These are phyloP conservation scores for Arabidopsis arenosa DNA, from an alignment of 345 rosid species.

Conservation along the genomic window DNA sequence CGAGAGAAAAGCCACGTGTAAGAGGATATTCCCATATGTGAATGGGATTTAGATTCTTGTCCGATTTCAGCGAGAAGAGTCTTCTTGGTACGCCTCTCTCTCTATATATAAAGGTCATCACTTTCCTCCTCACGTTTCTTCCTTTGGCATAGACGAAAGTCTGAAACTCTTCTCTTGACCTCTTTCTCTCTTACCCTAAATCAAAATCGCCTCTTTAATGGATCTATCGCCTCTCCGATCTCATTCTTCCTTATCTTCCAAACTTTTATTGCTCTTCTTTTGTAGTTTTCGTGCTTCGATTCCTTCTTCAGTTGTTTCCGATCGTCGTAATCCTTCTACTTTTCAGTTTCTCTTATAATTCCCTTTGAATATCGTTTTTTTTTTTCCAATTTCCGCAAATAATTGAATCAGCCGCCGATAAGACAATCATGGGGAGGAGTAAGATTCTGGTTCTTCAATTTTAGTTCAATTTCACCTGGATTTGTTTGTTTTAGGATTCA, in stretches of 20 bases:
- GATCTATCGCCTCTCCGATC: constrained; percentile 58
- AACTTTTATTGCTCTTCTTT: constrained; percentile 36
- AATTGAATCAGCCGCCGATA: constrained; percentile 29
- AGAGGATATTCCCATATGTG: constrained; percentile 31
- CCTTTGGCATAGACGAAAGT: constrained; percentile 33
- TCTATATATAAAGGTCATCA: neutral
- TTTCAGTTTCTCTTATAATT: constrained; percentile 51
- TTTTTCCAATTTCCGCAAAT: neutral
- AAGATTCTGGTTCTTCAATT: constrained; percentile 36
- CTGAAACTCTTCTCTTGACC: constrained; percentile 21
- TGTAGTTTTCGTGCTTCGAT: constrained; percentile 32
- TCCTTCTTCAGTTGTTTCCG: constrained; percentile 36
- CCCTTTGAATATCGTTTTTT: constrained; percentile 35
- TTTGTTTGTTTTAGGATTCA: constrained; percentile 21
- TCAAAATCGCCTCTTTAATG: constrained; percentile 53
- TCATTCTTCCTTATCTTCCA: constrained; percentile 8
- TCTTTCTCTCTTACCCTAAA: constrained; percentile 9
- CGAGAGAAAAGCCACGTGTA: neutral
- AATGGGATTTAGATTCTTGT: constrained; percentile 23
- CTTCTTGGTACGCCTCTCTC: constrained; percentile 14
- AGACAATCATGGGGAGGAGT: constrained; percentile 74
- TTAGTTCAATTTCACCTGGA: constrained; percentile 24
- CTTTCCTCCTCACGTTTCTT: constrained; percentile 38
- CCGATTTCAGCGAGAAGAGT: constrained; percentile 20
- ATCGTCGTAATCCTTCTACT: constrained; percentile 20